Base-by-base conservation (phyloP, 768 basidiomycete species). In the Kwoniella dejecticola region DNA sequence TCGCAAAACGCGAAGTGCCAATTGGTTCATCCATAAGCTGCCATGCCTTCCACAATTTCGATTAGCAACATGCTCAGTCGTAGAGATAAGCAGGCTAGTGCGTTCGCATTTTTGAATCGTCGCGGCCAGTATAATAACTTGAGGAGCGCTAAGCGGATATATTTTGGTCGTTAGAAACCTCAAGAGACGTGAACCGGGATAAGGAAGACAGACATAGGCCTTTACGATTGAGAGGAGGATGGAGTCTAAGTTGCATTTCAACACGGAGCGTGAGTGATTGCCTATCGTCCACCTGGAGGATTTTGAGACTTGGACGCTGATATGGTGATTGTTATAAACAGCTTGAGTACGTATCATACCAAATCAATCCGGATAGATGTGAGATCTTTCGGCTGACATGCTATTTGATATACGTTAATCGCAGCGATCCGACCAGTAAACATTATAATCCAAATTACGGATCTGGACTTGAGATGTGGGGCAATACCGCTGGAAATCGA, bases 361-460 rank as follows among this genome's bases (percentile, higher is more conserved):
- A 38, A 38, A 17, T 8, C 36, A 8, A 38, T 38, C 36, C 36
- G 8, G 17, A 38, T 8, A 38, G 8, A 38, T 17, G 36, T 8
- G 44, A n/a, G 15, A 48, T 12, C 29, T 4, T 26, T 12, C 21
- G 4, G 21, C 12, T 26, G 46, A 19, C 6, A 48, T 48, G 15
- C 0, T 6, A 48, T 26, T 13, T 48, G n/a, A n/a, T n/a, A n/a
- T n/a, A n/a, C n/a, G n/a, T 24, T 12, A 48, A 26, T 21, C 19
- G 6, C 17, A 50, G 48, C 21, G 48, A 50, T 29, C 48, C 48
- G 19, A 50, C 48, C 10, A 50, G 48, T 31, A 50, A 50, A 50
- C 27, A 50, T 29, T 50, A 50, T 21, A 33, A 33, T 30, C 27
- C 10, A 30, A 11, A 50, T 31, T 15, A 19, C 11, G 48, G 48